Percentiles rank a stretch among this genome's conserved stretches.
Evolutionary conservation across 768 basidiomycete species (phyloP).

Genomic region (Crucibulum laeve): DNA sequence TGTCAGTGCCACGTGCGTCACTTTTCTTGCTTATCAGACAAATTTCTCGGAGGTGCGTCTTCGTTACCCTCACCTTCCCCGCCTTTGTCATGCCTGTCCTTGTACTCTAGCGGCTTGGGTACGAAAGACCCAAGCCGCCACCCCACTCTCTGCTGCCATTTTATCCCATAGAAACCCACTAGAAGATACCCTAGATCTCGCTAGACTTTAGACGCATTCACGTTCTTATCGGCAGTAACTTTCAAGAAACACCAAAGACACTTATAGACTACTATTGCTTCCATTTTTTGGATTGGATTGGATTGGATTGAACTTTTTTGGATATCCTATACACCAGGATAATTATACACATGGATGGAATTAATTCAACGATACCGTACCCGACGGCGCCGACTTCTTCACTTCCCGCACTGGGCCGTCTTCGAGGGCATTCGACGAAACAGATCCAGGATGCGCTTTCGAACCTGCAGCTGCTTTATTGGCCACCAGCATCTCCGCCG

Average conservation of each 20-base stretch:
- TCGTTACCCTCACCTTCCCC: too few species aligned
- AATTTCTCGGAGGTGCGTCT: too few species aligned
- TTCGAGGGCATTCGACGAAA: constrained; percentile 27
- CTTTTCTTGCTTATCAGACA: too few species aligned
- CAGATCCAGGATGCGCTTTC: constrained; percentile 35
- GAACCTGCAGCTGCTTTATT: constrained; percentile 50
- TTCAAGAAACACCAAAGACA: constrained; percentile 12
- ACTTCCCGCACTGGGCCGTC: constrained; percentile 53
- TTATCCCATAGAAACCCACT: too few species aligned
- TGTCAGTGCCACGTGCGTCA: too few species aligned
- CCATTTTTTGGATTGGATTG: constrained; percentile 6
- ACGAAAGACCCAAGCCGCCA: too few species aligned
- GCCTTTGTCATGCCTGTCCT: too few species aligned
- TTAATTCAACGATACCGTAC: constrained; percentile 8
- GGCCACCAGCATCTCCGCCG: constrained; percentile 27
- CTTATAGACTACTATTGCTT: constrained; percentile 4
- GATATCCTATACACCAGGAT: constrained; percentile 10
- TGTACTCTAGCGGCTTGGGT: too few species aligned
- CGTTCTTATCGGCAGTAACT: constrained; percentile 1
- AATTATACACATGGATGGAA: constrained; percentile 7
- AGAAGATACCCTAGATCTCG: constrained; percentile 2
- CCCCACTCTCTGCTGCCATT: too few species aligned
- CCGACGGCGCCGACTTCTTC: constrained; percentile 39
- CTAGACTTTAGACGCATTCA: constrained; percentile 6
- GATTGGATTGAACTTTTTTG: too few species aligned